Evolutionary conservation across 192 early-diverging fungal genomes (phyloP).

Genomic region (Chytriomyces confervae): DNA sequence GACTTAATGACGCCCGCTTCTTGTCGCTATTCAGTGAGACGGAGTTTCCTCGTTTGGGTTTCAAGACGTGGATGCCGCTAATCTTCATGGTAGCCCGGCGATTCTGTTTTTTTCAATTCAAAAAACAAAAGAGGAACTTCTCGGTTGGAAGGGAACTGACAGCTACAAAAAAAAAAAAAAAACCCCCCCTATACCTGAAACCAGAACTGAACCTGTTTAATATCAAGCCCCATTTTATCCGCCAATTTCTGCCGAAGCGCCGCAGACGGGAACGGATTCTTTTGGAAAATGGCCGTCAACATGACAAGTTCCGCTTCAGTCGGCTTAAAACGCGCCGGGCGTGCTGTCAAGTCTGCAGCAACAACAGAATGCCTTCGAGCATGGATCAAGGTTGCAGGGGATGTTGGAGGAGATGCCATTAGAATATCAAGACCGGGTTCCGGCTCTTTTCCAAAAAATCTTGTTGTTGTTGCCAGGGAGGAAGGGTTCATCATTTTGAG

Average conservation of each 20-base stretch:
- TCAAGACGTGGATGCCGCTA: not conserved
- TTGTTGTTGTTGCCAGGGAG: not conserved
- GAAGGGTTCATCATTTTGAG: not conserved
- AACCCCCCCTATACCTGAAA: not conserved
- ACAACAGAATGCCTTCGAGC: not conserved
- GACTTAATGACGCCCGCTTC: not conserved
- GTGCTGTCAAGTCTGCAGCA: not conserved
- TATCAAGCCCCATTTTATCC: conserved; percentile 16
- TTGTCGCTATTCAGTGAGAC: not conserved
- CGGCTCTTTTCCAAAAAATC: not conserved
- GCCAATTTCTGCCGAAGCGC: conserved; percentile 19
- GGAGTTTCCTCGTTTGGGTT: not conserved
- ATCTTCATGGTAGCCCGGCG: not conserved
- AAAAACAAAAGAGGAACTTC: not conserved
- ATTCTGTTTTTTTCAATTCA: not conserved
- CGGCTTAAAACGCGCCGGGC: conserved; percentile 21
- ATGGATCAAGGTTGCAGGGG: not conserved
- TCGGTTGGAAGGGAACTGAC: not conserved
- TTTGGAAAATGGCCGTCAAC: conserved; percentile 15
- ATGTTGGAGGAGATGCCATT: not conserved
- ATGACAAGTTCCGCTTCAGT: conserved; percentile 19
- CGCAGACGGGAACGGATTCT: conserved; percentile 25
- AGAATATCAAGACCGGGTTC: conserved; percentile 20
- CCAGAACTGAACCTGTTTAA: conserved; percentile 21
- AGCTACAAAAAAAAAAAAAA: not conserved